Conservation (phyloP, 2,329 filamentous ascomycete species). For the Colletotrichum limetticola region DNA sequence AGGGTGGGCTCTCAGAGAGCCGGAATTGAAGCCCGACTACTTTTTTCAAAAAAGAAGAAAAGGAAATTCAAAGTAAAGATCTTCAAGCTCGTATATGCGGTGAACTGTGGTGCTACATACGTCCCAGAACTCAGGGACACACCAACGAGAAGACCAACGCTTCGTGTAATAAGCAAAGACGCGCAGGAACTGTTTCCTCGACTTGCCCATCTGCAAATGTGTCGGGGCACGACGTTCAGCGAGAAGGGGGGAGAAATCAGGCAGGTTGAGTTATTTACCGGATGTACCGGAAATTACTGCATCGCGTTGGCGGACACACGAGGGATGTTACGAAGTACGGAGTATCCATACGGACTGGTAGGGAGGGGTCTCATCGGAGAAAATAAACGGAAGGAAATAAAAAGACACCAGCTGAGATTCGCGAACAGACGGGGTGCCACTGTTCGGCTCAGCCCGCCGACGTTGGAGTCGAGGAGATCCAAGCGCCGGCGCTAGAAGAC, state of each 20-base stretch:
- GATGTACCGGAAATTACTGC: neutral
- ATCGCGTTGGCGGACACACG: neutral
- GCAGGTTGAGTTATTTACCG: neutral
- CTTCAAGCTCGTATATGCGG: neutral
- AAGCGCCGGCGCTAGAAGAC: neutral
- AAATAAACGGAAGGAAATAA: neutral
- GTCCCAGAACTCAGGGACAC: neutral
- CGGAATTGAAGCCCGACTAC: neutral
- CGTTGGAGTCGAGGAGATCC: neutral
- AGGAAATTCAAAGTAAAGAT: too few relatives aligned
- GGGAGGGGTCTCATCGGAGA: neutral
- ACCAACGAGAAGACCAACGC: neutral
- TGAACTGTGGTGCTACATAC: neutral
- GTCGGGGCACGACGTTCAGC: neutral
- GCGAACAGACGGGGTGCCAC: slow-evolving; percentile 1
- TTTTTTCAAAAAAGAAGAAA: neutral
- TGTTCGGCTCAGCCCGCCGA: slow-evolving; percentile 1
- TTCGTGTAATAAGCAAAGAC: neutral
- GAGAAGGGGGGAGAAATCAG: neutral
- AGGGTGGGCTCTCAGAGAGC: neutral
- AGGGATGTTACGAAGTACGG: neutral
- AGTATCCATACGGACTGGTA: neutral
- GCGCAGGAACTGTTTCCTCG: neutral
- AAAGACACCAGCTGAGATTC: neutral
- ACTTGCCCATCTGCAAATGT: neutral